Evolutionary conservation across 495 filamentous ascomycete species (phyloP), one percentile per base, ranked within the genome.

Genomic region (Trichocladium antarcticum): DNA sequence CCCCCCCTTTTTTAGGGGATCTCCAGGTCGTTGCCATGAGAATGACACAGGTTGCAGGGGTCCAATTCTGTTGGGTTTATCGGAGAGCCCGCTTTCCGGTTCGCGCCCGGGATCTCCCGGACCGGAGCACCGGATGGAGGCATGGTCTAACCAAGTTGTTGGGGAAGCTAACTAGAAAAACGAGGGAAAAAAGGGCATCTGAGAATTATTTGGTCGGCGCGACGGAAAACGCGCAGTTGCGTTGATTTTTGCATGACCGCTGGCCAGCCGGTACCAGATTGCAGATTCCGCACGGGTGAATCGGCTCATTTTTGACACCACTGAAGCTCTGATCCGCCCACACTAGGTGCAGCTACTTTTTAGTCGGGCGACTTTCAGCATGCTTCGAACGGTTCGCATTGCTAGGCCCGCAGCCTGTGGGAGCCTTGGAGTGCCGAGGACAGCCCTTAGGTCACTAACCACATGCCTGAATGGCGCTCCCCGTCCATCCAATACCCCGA

Each of bases 361-460:
- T 43, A 40, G 48, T 54, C 48, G 46, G 51, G 45, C 54, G 50
- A 50, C 46, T 46, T 54, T 47, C 49, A 61, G 41, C 62, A 72
- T 72, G 69, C 59, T 70, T 59, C 67, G 69, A 64, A 69, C 69
- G 52, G 63, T 69, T 56, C 61, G 65, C 58, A 48, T 57, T 58
- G 58, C 62, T 56, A 63, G 61, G 57, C 58, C 65, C 56, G 63
- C 61, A 55, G 62, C 57, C 50, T 57, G 60, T 55, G 60, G 58
- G 45, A 58, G 56, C 47, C 27, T 64, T 24, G 55, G 60, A 59
- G 57, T 61, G 57, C 68, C 68, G 69, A 70, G 70, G 67, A 43
- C 56, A 40, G 54, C 59, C 57, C 56, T 66, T 35, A 61, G 64
- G 29, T 46, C 59, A 27, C 37, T 68, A 54, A 62, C 58, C 69